A percentile compares a stretch with the other conserved stretches of the same genome.
Conservation (phyloP, 176 grass and related monocot genomes). For the Secale cereale region DNA sequence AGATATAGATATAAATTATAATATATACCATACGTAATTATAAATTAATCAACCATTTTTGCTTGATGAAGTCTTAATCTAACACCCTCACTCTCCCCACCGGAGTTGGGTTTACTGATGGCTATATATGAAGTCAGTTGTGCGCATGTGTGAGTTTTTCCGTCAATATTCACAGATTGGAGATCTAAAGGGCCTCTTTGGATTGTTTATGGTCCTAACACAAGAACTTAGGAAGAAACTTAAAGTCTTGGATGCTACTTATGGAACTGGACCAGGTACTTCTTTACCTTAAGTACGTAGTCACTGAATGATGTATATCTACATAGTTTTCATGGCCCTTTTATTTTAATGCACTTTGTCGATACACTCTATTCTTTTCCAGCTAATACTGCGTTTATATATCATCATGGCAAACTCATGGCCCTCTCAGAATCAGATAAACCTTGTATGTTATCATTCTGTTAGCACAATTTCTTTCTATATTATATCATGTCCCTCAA, state of each 20-base stretch:
- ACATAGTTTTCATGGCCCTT: not conserved
- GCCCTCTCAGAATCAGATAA: slow-evolving; percentile 83
- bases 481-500: not conserved
- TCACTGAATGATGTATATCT: not conserved
- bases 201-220: slow-evolving; percentile 90
- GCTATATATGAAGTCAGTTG: not conserved
- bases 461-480: not conserved
- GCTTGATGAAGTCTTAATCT: not conserved
- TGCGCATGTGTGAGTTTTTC: not conserved
- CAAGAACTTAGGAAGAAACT: slow-evolving; percentile 75
- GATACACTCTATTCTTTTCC: slow-evolving; percentile 11
- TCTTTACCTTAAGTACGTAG: not conserved
- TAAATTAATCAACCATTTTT: not conserved
- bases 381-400: slow-evolving; percentile 90
- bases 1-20: not conserved
- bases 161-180: slow-evolving; percentile 52
- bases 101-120: not conserved
- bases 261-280: slow-evolving; percentile 73
- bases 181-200: slow-evolving; percentile 84
- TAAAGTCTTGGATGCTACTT: slow-evolving; percentile 74
- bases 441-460: slow-evolving; percentile 62
- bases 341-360: not conserved
- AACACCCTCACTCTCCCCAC: not conserved
- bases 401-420: slow-evolving; percentile 93
- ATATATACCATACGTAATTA: not conserved